Base-by-base conservation (phyloP, 2,329 filamentous ascomycete species). In the Aurifilum marmelostoma region DNA sequence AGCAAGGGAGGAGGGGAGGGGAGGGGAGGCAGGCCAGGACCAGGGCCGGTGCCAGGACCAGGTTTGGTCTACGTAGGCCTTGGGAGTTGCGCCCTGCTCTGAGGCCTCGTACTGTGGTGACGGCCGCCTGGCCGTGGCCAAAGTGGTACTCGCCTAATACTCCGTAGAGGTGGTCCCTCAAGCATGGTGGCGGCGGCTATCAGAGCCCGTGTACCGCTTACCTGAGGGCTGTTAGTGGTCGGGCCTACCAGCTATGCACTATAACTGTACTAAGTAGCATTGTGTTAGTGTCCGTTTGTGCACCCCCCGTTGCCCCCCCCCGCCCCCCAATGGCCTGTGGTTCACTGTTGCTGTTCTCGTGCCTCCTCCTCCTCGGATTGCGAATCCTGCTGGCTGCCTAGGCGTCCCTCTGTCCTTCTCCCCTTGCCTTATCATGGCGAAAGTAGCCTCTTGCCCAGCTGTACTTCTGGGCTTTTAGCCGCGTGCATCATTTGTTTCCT, bases 331-430 rank as follows among this genome's bases (percentile, higher is more conserved):
- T 34, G 34, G 34, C 37, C 37, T 12, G 6, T 43, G 41, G 12
- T 68, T 68, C 63, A 63, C 56, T n/a, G n/a, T 50, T 43, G 58
- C 41, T 27, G 43, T 60, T 62, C 43, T 21, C 65, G 11, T 24
- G 29, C 41, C 43, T 47, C 37, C 5, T 65, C 54, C 6, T 58
- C n/a, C n/a, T n/a, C n/a, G n/a, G n/a, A 69, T 63, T 63, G 64
- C 67, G 64, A 67, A 60, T 63, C 52, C 50, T 65, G 37, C 39
- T 34, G 29, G 43, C 67, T 69, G 63, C 67, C 64, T 69, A 43
- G 16, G 7, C 27, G 21, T 62, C 21, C 37, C n/a, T n/a, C n/a
- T n/a, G n/a, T 37, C 34, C 37, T 12, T 39, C 14, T 39, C 60
- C 43, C 43, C 43, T 18, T 43, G n/a, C 66, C n/a, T 52, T 58